Base-by-base conservation (phyloP, 2,329 filamentous ascomycete genomes). In the Nothopassalora personata region DNA sequence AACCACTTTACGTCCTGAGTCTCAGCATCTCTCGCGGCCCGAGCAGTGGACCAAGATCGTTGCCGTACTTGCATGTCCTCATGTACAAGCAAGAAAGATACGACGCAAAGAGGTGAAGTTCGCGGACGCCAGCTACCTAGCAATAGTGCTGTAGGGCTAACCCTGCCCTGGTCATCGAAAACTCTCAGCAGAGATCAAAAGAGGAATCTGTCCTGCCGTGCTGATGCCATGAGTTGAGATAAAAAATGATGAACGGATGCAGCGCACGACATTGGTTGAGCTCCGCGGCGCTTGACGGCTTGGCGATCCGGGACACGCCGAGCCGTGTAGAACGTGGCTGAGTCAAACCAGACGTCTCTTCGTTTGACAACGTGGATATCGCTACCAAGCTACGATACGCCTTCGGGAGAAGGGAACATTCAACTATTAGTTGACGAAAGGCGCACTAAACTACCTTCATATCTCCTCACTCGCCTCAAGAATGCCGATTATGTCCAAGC, bases 11-110 rank as follows among this genome's bases (percentile, higher is more conserved):
- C 23, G 13, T 49, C 9, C 5, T 18, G 4, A 9, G 46, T 48
- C 23, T 23, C 33, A 56, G 48, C 57, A 53, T 43, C 53, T 45
- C 51, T 47, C 34, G 53, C 48, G 39, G 57, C 57, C 46, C 28
- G 19, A 49, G 57, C 57, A 46, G 57, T 55, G 27, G 53, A 53
- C 53, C 57, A 59, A 19, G 53, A 53, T 33, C 57, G 53, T 34
- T 56, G 57, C 47, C 57, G 47, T 46, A 59, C 45, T n/a, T 53
- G 54, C 57, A 59, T 59, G 11, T 56, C 54, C 4, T 33, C 15
- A 15, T 6, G 18, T 4, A 36, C 31, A 34, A 23, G 1, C 23
- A 23, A 23, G 23, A 23, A 23, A 23, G 23, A 23, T 23, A 23
- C 23, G 23, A 23, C 23, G 23, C 23, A 23, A 28, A 31, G 46